Base-by-base conservation (phyloP, 495 filamentous ascomycete species). In the Lindgomyces ingoldianus region DNA sequence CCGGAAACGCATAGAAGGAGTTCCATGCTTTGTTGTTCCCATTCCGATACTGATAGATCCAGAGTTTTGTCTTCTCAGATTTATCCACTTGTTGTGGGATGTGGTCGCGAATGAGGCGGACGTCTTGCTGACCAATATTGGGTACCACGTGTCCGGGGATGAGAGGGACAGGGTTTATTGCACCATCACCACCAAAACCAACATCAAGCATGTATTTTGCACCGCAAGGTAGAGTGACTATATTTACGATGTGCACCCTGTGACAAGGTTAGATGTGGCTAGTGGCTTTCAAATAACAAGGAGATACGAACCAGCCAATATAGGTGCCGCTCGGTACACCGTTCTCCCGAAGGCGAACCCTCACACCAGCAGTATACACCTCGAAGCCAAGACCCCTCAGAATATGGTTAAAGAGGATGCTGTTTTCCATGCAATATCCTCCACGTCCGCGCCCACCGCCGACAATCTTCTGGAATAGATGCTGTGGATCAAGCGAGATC, bases 171-270 rank as follows among this genome's bases (percentile, higher is more conserved):
- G 70, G 70, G 16, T 58, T 60, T 18, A 64, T 72, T 2, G 70
- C 56, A 12, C 84, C 47, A 94, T 96, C 70, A 90, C 92, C 27
- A 84, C 87, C 67, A 87, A 91, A 76, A 89, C 96, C 75, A 88
- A 87, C 70, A 89, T 96, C 75, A 89, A 91, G 78, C 78, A 72
- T 60, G 42, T 69, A 69, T 47, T 54, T 62, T 26, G 47, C 12
- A 1, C 61, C 57, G 27, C 48, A 41, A 1, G 60, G 24, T 30
- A 72, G 48, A 26, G 62, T 69, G 18, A 72, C 69, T 27, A 72
- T 69, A 55, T 72, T 72, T 26, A 72, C 69, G 45, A 69, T 62
- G 47, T 72, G 66, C 4, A 57, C 44, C 65, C 63, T 70, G 39
- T 21, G 18, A 1, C 21, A 12, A 18, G 26, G n/a, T 55, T 39